Conservation (phyloP, 1,139 yeast genomes). For the Kodamaea ohmeri region DNA sequence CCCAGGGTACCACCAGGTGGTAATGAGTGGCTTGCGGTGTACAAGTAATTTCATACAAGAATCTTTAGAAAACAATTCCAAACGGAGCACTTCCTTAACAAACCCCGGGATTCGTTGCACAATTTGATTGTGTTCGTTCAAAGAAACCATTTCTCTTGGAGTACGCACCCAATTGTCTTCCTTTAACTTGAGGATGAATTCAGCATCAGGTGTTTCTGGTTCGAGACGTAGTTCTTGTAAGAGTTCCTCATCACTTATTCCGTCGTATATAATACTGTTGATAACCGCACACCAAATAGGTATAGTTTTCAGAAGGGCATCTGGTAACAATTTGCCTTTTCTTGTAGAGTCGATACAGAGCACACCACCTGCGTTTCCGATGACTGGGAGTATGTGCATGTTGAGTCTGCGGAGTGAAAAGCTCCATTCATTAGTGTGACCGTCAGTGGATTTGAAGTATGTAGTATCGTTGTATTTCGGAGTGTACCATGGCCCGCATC, state of each 20-base stretch:
- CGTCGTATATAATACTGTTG: slow-evolving; percentile 49
- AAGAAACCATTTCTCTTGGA: slow-evolving; percentile 56
- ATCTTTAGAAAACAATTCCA: slow-evolving; percentile 36
- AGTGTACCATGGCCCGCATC: slow-evolving; percentile 89
- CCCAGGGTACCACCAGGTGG: slow-evolving; percentile 72
- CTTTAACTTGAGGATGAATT: slow-evolving; percentile 13
- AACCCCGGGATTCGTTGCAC: slow-evolving; percentile 46
- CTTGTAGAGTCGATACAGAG: slow-evolving; percentile 82
- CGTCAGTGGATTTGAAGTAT: slow-evolving; percentile 89
- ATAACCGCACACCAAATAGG: slow-evolving; percentile 92
- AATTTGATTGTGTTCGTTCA: slow-evolving; percentile 58
- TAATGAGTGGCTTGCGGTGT: slow-evolving; percentile 52
- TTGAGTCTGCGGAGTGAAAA: slow-evolving; percentile 74
- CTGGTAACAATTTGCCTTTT: slow-evolving; percentile 80
- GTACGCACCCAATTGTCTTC: slow-evolving; percentile 35
- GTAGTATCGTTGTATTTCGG: slow-evolving; percentile 48
- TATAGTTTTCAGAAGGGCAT: slow-evolving; percentile 78
- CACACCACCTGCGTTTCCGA: slow-evolving; percentile 44
- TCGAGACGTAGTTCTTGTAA: slow-evolving; percentile 9
- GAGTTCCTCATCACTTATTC: slow-evolving; percentile 14
- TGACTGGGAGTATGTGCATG: slow-evolving; percentile 57
- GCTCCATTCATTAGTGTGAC: slow-evolving; percentile 78
- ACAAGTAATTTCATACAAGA: slow-evolving; percentile 27
- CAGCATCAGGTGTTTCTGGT: slow-evolving; percentile 12
- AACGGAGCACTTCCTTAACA: slow-evolving; percentile 40